phyloP scores from a whole-genome alignment of 768 basidiomycete species.

The Lyophyllum decastes region DNA sequence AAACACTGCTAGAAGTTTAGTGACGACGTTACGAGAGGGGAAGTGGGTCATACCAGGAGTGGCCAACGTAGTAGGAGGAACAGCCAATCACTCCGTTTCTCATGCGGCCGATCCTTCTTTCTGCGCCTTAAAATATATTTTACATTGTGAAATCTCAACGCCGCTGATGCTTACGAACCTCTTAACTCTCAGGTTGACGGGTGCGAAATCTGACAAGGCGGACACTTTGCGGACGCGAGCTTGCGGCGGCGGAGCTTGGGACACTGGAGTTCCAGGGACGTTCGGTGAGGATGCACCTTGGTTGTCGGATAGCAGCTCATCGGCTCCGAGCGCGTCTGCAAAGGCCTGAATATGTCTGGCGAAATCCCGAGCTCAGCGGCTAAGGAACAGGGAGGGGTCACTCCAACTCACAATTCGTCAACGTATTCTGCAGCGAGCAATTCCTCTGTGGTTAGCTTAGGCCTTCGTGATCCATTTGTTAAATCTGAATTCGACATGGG shows the following conservation, averaged over 20 bases:
- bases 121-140: slow-evolving; percentile 21
- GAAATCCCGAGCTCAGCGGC: slow-evolving; percentile 7
- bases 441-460: slow-evolving; percentile 17
- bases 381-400: neutral
- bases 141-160: neutral
- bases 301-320: slow-evolving; percentile 48
- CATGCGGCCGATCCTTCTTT: slow-evolving; percentile 47
- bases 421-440: slow-evolving; percentile 60
- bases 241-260: slow-evolving; percentile 21
- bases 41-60: slow-evolving; percentile 56
- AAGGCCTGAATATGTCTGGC: slow-evolving; percentile 70
- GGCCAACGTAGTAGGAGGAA: slow-evolving; percentile 88
- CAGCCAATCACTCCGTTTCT: slow-evolving; percentile 65
- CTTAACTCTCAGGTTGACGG: slow-evolving; percentile 82
- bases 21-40: neutral
- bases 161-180: slow-evolving; percentile 43
- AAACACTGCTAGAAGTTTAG: slow-evolving; percentile 82
- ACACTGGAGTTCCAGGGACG: slow-evolving; percentile 39
- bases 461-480: neutral
- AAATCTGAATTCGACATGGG: neutral
- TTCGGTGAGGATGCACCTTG: slow-evolving; percentile 36
- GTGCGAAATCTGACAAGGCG: slow-evolving; percentile 86
- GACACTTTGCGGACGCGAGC: slow-evolving; percentile 75
- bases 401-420: slow-evolving; percentile 64
- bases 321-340: slow-evolving; percentile 66